Base-by-base conservation (phyloP, 2,329 filamentous ascomycete genomes). In the Stachybotrys chlorohalonatus region DNA sequence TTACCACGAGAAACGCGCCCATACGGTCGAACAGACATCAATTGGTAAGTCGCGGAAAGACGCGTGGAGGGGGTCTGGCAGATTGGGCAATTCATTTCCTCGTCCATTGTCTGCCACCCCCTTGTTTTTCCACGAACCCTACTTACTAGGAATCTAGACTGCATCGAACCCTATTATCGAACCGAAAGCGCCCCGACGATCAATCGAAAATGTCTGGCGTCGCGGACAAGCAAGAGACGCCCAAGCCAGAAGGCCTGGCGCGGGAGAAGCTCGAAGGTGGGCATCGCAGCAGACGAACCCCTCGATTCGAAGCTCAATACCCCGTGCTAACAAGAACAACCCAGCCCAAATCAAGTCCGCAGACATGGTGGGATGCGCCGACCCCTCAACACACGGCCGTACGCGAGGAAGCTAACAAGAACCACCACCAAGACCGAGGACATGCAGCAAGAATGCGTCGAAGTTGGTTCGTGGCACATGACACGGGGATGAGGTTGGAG, bases 331-430 rank as follows among this genome's bases (percentile, higher is more conserved):
- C 57, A 55, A 24, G 9, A 16, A 7, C 24, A 24, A 61, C 65
- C 61, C 67, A 99, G 94, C 90, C 59, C 91, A 96, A 76, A 86
- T 99, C 74, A 99, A 99, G 80, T 96, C 92, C 64, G 93, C 90
- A 56, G 94, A 99, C 70, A 99, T 99, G 94, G 94, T 97, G 81
- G 13, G 50, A 32, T 42, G 36, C 36, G 36, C 36, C 36, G 36
- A 42, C 36, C 49, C 8, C 49, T 51, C 30, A 9, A 51, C 6
- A 32, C 31, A 36, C 8, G 31, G 11, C 17, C 6, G 13, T 51
- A 30, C 49, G 11, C 24, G 4, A 13, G 8, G 36, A 7, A 32
- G n/a, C 31, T 31, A 36, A 31, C 60, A 70, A 73, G 61, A 74
- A 63, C 55, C 62, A 60, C 62, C 32, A 31, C 49, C 63, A 69